Base-by-base conservation (phyloP, 768 basidiomycete species). In the Mrakia blollopis region DNA sequence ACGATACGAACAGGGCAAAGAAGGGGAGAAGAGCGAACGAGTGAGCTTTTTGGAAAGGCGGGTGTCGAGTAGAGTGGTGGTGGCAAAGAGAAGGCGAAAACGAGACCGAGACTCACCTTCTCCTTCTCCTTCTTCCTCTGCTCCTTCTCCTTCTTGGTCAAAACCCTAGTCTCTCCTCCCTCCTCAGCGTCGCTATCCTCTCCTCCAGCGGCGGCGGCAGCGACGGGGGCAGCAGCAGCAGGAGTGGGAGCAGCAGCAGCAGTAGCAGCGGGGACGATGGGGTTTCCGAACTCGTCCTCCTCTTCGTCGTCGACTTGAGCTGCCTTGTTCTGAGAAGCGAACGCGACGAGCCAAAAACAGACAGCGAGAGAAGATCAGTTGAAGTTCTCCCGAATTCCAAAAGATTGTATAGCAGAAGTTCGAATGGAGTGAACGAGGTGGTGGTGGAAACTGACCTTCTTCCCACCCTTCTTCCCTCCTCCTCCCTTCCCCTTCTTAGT, bases 91-190 rank as follows among this genome's bases (percentile, higher is more conserved):
- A 9, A 21, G 13, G 11, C 18, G 3, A 6, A 62, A 3, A n/a
- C 9, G 30, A 47, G 44, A 18, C 35, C 25, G 37, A 47, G 44
- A 68, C 73, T 57, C 50, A 91, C 94, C 91, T 97, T 97, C 86
- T 97, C 94, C 72, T 89, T 89, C 85, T 98, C 95, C 85, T 98
- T 98, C 88, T 98, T 98, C 78, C 96, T 86, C 83, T 90, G 82
- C 83, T 98, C 95, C 85, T 98, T 98, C 87, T 98, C 93, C 83
- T 96, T 97, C 86, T 98, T 98, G 25, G 91, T 90, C 50, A 97
- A 84, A 44, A 96, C 82, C 84, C 91, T 80, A 30, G 79, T 82
- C 72, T 79, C 85, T 21, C 88, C 92, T 69, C 84, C 84, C 71
- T 87, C 86, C 7, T 79, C 87, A 1, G 82, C 89, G 10, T 87